These are phyloP conservation scores for Penicillium sp. DNA, from an alignment of 2,329 filamentous ascomycete genomes.

Conservation along the genomic window DNA sequence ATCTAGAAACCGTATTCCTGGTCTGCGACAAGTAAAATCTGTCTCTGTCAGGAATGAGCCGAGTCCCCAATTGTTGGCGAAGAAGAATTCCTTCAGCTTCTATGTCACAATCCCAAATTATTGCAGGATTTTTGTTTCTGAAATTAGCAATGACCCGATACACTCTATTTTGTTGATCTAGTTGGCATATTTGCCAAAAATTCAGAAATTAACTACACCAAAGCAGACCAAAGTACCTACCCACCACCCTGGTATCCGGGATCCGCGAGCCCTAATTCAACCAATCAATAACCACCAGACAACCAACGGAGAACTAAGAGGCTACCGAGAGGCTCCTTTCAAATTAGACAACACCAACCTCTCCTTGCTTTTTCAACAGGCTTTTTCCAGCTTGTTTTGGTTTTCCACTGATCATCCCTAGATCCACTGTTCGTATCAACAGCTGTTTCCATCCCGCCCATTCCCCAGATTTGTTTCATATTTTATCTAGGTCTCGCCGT, in stretches of 20 bases:
- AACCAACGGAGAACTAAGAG: not conserved
- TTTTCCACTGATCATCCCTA: conserved; percentile 1
- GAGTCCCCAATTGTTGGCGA: not conserved
- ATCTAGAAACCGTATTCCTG: not conserved
- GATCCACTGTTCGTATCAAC: not conserved
- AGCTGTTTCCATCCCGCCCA: conserved; percentile 4
- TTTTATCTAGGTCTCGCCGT: not conserved
- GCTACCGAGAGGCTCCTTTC: conserved; percentile 2
- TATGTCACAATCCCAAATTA: not conserved
- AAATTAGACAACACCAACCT: conserved; percentile 7
- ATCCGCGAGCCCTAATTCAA: conserved; percentile 3
- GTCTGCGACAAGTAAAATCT: not conserved
- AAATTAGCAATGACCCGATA: not conserved
- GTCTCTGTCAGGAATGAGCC: not conserved
- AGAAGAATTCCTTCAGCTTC: not conserved
- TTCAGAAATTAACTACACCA: not conserved
- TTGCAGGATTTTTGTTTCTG: not conserved
- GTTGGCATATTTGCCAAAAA: not conserved
- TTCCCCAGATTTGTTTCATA: conserved; percentile 12
- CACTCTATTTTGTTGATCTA: not conserved
- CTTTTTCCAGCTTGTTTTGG: not conserved
- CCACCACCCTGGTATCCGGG: conserved; percentile 2
- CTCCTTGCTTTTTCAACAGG: not conserved
- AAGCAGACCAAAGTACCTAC: not conserved
- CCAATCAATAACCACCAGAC: conserved; percentile 4